phyloP scores from a whole-genome alignment of 352 stramenopile genomes.

The Thalassiosira mediterranea region DNA sequence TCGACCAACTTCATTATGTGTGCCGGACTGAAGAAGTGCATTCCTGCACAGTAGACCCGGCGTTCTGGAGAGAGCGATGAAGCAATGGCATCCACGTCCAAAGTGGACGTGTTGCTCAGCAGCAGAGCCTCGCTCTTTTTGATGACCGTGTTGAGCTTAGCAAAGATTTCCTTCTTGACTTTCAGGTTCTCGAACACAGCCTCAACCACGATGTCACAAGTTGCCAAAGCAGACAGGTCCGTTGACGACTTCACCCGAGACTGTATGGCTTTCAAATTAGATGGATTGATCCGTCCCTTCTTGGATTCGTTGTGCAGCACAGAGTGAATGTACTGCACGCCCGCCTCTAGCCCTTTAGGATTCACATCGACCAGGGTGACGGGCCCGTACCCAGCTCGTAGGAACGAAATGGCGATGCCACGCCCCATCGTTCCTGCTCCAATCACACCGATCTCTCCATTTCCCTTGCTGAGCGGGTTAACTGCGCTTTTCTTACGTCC shows the following conservation, averaged over 20 bases:
- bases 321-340: conserved; percentile 81
- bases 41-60: conserved; percentile 79
- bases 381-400: conserved; percentile 87
- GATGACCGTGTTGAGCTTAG: conserved; percentile 77
- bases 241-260: conserved; percentile 83
- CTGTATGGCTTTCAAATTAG: conserved; percentile 85
- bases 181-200: conserved; percentile 96
- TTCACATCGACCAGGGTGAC: conserved; percentile 88
- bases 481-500: conserved; percentile 4
- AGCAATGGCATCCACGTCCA: conserved; percentile 87
- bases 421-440: conserved; percentile 96
- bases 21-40: conserved; percentile 90
- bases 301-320: conserved; percentile 90
- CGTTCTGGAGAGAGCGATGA: conserved; percentile 58
- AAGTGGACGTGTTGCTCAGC: conserved; percentile 87
- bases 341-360: conserved; percentile 79
- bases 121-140: conserved; percentile 75
- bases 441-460: conserved; percentile 88
- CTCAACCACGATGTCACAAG: conserved; percentile 92
- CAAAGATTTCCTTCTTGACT: conserved; percentile 91
- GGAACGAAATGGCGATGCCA: conserved; percentile 94
- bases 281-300: conserved; percentile 85
- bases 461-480: conserved; percentile 28
- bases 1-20: conserved; percentile 89
- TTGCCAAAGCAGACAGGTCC: conserved; percentile 82